These are phyloP conservation scores for Sporisorium exsertum DNA, from an alignment of 1,284 basidiomycete species.

Conservation along the genomic window DNA sequence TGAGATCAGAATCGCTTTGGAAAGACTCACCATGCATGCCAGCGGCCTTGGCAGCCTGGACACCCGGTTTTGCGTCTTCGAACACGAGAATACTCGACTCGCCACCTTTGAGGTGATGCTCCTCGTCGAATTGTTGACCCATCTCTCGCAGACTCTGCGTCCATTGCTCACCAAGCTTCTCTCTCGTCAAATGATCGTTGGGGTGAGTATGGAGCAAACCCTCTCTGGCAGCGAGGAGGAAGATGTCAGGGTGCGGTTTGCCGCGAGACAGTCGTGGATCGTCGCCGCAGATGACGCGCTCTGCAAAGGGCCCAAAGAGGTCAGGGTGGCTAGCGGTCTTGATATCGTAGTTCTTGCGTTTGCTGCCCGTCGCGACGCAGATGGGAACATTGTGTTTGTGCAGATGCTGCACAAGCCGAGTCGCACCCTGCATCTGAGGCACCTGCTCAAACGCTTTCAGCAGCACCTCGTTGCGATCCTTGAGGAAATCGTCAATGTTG, in stretches of 20 bases:
- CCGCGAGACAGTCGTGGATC: slow-evolving; percentile 60
- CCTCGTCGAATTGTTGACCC: slow-evolving; percentile 56
- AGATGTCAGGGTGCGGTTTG: slow-evolving; percentile 68
- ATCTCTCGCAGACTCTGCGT: slow-evolving; percentile 43
- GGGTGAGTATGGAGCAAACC: slow-evolving; percentile 53
- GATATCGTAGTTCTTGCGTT: slow-evolving; percentile 64
- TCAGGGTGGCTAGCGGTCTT: slow-evolving; percentile 57
- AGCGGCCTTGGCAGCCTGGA: slow-evolving; percentile 62
- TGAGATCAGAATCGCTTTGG: neutral
- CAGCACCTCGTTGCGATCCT: slow-evolving; percentile 59
- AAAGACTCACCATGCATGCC: slow-evolving; percentile 64
- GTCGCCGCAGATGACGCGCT: slow-evolving; percentile 66
- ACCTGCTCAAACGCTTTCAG: slow-evolving; percentile 64
- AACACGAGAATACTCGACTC: slow-evolving; percentile 68
- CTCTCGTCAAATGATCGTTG: slow-evolving; percentile 14
- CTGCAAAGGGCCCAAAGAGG: slow-evolving; percentile 62
- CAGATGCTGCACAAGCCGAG: slow-evolving; percentile 64
- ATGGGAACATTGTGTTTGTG: slow-evolving; percentile 65
- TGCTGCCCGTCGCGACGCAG: slow-evolving; percentile 68
- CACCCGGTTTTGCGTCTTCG: slow-evolving; percentile 68
- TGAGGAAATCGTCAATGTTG: slow-evolving; percentile 63
- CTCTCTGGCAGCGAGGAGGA: slow-evolving; percentile 65
- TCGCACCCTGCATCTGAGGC: slow-evolving; percentile 66
- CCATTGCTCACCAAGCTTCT: slow-evolving; percentile 37
- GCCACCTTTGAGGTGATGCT: slow-evolving; percentile 43